Conservation (phyloP, 106 monocot genomes). For the Dendrobium huoshanense region DNA sequence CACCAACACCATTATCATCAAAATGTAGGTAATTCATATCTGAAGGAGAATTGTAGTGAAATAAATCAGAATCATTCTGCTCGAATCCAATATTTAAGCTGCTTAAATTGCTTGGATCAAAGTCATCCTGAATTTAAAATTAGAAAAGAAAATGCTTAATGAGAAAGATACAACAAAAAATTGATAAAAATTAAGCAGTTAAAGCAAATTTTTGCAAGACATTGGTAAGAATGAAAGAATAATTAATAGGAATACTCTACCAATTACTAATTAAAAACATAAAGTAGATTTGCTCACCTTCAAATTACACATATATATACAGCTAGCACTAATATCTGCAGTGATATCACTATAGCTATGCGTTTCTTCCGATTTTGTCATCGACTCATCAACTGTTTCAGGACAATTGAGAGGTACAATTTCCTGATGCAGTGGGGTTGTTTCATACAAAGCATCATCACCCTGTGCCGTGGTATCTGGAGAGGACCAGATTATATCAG, state of each 20-base stretch:
- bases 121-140: constrained; percentile 10
- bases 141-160: background rate
- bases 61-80: constrained; percentile 2
- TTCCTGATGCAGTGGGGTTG: constrained; percentile 10
- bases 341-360: constrained; percentile 22
- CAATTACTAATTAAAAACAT: background rate
- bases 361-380: constrained; percentile 20
- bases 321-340: constrained; percentile 11
- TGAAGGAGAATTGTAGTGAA: constrained; percentile 6
- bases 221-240: background rate
- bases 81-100: constrained; percentile 9
- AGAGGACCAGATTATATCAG: constrained; percentile 19
- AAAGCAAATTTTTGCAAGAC: background rate
- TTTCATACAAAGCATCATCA: constrained; percentile 20
- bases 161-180: background rate
- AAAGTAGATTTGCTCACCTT: constrained; percentile 25
- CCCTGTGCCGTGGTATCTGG: constrained; percentile 9
- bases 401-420: constrained; percentile 1
- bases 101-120: constrained; percentile 1
- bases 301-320: background rate
- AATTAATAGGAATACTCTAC: background rate
- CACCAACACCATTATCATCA: constrained; percentile 3
- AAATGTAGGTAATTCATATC: background rate
- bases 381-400: background rate
- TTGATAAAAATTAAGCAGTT: background rate